Evolutionary conservation across 164 flowering plant genomes (phyloP).

Genomic region (Aristolochia californica): DNA sequence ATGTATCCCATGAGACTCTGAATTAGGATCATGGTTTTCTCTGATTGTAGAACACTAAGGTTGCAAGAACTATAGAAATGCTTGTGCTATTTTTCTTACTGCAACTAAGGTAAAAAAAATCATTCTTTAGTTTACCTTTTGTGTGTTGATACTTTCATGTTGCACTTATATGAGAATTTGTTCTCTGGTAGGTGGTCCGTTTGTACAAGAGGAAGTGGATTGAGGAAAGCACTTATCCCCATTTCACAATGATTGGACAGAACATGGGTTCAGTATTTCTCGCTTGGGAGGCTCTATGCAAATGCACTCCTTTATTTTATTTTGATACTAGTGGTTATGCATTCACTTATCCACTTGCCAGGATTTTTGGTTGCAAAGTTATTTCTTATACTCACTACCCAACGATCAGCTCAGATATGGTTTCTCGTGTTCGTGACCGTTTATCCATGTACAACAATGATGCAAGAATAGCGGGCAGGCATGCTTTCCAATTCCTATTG

Average conservation of each 20-base stretch:
- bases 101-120: too few relatives aligned
- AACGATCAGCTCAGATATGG: slow-evolving; percentile 89
- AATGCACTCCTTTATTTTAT: slow-evolving; percentile 62
- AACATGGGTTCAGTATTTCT: slow-evolving; percentile 87
- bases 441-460: slow-evolving; percentile 77
- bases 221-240: slow-evolving; percentile 83
- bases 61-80: too few relatives aligned
- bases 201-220: slow-evolving; percentile 78
- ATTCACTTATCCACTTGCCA: slow-evolving; percentile 86
- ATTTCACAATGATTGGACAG: slow-evolving; percentile 92
- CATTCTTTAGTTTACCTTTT: too few relatives aligned
- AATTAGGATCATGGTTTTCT: too few relatives aligned
- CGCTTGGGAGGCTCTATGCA: slow-evolving; percentile 83
- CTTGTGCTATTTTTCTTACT: too few relatives aligned
- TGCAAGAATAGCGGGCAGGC: slow-evolving; percentile 62
- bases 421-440: slow-evolving; percentile 63
- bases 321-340: slow-evolving; percentile 97
- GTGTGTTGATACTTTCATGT: too few relatives aligned
- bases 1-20: too few relatives aligned
- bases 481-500: slow-evolving; percentile 7
- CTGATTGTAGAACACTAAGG: too few relatives aligned
- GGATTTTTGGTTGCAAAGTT: slow-evolving; percentile 88
- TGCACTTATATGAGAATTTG: too few relatives aligned
- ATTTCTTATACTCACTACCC: slow-evolving; percentile 94
- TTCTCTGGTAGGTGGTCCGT: slow-evolving; percentile 57